Evolutionary conservation across 2,329 filamentous ascomycete genomes (phyloP).

Genomic region (Epichloe bromicola): DNA sequence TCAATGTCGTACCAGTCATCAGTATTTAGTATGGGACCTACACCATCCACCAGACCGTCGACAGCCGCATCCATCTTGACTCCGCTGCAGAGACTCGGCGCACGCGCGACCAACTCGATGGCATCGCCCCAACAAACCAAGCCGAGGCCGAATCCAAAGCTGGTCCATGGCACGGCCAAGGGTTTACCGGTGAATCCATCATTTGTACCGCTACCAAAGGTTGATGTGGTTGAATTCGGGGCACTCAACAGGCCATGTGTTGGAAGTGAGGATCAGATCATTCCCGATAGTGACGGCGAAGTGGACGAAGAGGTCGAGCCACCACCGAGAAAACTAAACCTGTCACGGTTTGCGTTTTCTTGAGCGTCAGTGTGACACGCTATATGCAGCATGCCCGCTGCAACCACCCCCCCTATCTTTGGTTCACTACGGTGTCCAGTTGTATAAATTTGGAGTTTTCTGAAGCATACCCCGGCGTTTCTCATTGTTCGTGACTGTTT

Average conservation of each 20-base stretch:
- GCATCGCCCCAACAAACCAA: slow-evolving; percentile 18
- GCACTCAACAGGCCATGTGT: slow-evolving; percentile 29
- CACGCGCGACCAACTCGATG: slow-evolving; percentile 23
- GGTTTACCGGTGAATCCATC: slow-evolving; percentile 36
- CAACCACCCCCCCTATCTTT: background rate
- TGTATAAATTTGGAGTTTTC: background rate
- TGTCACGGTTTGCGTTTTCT: slow-evolving; percentile 35
- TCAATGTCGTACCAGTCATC: slow-evolving; percentile 22
- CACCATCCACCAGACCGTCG: slow-evolving; percentile 29
- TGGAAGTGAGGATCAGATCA: slow-evolving; percentile 45
- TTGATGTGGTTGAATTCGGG: slow-evolving; percentile 39
- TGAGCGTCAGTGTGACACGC: slow-evolving; percentile 9
- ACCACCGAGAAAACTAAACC: slow-evolving; percentile 26
- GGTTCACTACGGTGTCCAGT: background rate
- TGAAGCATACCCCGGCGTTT: slow-evolving; percentile 6
- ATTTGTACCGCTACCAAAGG: slow-evolving; percentile 41
- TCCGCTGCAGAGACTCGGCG: slow-evolving; percentile 40
- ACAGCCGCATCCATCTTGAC: slow-evolving; percentile 32
- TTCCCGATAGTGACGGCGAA: slow-evolving; percentile 38
- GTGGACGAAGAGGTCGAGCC: slow-evolving; percentile 25
- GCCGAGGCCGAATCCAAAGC: slow-evolving; percentile 14
- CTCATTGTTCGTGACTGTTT: background rate
- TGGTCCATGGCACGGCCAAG: slow-evolving; percentile 16
- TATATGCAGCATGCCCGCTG: background rate
- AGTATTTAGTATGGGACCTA: slow-evolving; percentile 22